These are phyloP conservation scores for Wickerhamomyces bovis DNA, from an alignment of 805 yeast species.

Conservation along the genomic window DNA sequence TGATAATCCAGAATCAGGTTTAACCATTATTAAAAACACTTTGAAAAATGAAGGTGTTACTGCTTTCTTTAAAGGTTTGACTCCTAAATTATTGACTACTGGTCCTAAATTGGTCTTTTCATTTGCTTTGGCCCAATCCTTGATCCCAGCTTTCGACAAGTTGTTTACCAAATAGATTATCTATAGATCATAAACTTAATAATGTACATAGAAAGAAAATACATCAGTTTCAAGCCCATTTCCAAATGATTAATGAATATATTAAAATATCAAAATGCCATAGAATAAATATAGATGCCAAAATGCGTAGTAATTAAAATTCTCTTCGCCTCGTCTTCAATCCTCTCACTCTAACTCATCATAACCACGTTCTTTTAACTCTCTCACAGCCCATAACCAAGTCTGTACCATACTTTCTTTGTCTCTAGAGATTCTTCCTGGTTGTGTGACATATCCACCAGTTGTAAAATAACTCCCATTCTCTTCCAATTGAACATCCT, in stretches of 20 bases:
- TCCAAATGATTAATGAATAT: not conserved
- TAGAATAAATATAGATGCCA: not conserved
- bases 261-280: not conserved
- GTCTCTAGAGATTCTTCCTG: constrained; percentile 53
- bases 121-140: constrained; percentile 95
- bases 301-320: too few species aligned
- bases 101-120: constrained; percentile 98
- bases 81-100: constrained; percentile 93
- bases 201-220: too few species aligned
- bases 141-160: constrained; percentile 93
- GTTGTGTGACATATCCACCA: constrained; percentile 48
- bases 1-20: constrained; percentile 91
- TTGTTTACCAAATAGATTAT: constrained; percentile 28
- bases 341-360: constrained; percentile 12
- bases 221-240: too few species aligned
- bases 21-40: constrained; percentile 90
- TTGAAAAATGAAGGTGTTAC: constrained; percentile 83
- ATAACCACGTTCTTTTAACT: constrained; percentile 49
- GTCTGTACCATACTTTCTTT: constrained; percentile 58
- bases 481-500: constrained; percentile 33
- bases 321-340: too few species aligned
- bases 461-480: constrained; percentile 67
- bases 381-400: constrained; percentile 75
- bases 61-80: constrained; percentile 92
- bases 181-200: too few species aligned